A percentile compares a stretch with the other conserved stretches of the same genome.
Evolutionary conservation across 495 filamentous ascomycete species (phyloP).

Genomic region (Xeromyces bisporus): DNA sequence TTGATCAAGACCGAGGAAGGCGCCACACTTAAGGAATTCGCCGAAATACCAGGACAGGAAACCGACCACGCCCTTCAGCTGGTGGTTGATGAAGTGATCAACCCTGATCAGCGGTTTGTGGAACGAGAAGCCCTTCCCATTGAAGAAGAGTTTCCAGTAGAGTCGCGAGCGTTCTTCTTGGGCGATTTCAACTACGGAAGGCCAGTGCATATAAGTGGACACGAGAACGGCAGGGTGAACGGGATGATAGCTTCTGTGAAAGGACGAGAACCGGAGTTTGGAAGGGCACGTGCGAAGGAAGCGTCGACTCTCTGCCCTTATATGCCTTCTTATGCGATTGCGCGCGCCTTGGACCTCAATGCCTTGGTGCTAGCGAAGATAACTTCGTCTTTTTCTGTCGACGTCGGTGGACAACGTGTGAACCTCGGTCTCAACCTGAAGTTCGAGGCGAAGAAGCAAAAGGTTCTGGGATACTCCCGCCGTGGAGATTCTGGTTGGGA

Average conservation of each 20-base stretch:
- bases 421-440: conserved; percentile 95
- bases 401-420: conserved; percentile 55
- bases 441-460: conserved; percentile 86
- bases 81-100: conserved; percentile 77
- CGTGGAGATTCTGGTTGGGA: conserved; percentile 79
- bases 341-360: conserved; percentile 64
- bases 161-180: conserved; percentile 79
- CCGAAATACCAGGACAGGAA: conserved; percentile 72
- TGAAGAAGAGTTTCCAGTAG: conserved; percentile 78
- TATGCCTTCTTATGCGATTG: conserved; percentile 70
- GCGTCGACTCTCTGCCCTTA: conserved; percentile 57
- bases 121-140: conserved; percentile 73
- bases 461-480: conserved; percentile 90
- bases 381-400: conserved; percentile 78
- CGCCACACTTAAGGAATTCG: conserved; percentile 86
- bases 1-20: conserved; percentile 82
- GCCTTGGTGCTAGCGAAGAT: conserved; percentile 86
- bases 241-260: conserved; percentile 55
- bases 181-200: conserved; percentile 89
- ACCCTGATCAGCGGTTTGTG: conserved; percentile 83
- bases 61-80: conserved; percentile 82
- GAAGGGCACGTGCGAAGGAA: conserved; percentile 46
- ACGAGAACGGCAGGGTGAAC: conserved; percentile 54
- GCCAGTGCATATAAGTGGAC: conserved; percentile 66
- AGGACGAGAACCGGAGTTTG: conserved; percentile 64